Conservation (phyloP, 2,329 filamentous ascomycete genomes). For the Tolypocladium album region DNA sequence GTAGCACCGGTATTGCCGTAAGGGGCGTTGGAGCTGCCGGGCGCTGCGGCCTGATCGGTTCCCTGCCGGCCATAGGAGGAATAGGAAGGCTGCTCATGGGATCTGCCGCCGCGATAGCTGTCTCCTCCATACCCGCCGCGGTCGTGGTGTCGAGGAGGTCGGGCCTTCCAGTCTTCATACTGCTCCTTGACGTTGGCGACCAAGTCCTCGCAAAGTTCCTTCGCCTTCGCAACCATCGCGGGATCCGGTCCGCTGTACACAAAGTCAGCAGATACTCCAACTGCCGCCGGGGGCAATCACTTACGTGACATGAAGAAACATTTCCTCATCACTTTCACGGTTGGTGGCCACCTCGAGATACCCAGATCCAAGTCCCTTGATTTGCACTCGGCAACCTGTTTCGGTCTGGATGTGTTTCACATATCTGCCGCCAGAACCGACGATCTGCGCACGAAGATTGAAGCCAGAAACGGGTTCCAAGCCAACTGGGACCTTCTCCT, state of each 20-base stretch:
- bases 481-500: constrained; percentile 84
- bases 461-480: constrained; percentile 90
- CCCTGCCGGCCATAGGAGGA: constrained; percentile 17
- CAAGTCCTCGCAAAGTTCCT: constrained; percentile 80
- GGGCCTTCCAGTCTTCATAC: constrained; percentile 84
- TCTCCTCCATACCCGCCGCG: constrained; percentile 22
- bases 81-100: constrained; percentile 16
- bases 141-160: constrained; percentile 57
- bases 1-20: constrained; percentile 15
- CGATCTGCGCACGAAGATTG: constrained; percentile 91
- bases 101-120: constrained; percentile 12
- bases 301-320: constrained; percentile 94
- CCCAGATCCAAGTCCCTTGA: constrained; percentile 91
- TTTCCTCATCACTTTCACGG: constrained; percentile 84
- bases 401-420: constrained; percentile 98
- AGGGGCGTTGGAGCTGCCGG: constrained; percentile 25
- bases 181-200: constrained; percentile 78
- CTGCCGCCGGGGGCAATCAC: constrained; percentile 20
- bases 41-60: constrained; percentile 14
- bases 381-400: constrained; percentile 91
- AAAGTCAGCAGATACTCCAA: constrained; percentile 1
- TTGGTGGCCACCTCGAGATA: constrained; percentile 87
- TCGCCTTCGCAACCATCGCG: constrained; percentile 75
- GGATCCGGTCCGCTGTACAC: constrained; percentile 67
- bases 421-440: constrained; percentile 86